Evolutionary conservation across 495 filamentous ascomycete species (phyloP).

Genomic region (Niebla homalea): DNA sequence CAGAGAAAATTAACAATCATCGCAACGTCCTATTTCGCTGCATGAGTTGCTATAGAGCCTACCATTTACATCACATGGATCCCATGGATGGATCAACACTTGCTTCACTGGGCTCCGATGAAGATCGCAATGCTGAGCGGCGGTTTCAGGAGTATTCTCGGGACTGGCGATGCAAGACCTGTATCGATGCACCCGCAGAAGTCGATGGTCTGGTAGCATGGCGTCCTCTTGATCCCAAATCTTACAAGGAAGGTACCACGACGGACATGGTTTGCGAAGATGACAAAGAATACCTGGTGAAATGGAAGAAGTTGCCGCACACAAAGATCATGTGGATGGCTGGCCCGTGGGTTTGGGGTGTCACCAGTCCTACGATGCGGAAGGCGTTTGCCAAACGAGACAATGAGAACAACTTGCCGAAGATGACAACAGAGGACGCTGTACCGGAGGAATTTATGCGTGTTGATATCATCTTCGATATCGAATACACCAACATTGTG

Average conservation of each 20-base stretch:
- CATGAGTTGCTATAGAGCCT: constrained; percentile 57
- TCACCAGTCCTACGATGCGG: constrained; percentile 48
- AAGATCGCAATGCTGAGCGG: constrained; percentile 29
- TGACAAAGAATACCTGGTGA: constrained; percentile 79
- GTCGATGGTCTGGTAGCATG: constrained; percentile 71
- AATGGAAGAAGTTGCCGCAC: constrained; percentile 71
- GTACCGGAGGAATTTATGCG: constrained; percentile 73
- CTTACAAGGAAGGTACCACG: constrained; percentile 30
- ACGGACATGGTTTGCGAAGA: constrained; percentile 50
- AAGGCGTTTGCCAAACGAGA: constrained; percentile 60
- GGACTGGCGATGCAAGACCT: constrained; percentile 67
- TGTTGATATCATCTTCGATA: constrained; percentile 77
- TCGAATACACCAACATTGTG: constrained; percentile 43
- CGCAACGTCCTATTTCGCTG: constrained; percentile 77
- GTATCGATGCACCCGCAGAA: constrained; percentile 42
- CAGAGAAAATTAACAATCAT: constrained; percentile 54
- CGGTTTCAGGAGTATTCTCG: constrained; percentile 48
- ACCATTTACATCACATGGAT: constrained; percentile 71
- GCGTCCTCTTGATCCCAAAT: constrained; percentile 49
- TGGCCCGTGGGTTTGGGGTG: constrained; percentile 80
- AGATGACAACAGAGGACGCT: constrained; percentile 62
- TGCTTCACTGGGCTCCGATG: constrained; percentile 25
- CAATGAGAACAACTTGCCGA: constrained; percentile 44
- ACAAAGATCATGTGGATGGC: constrained; percentile 71
- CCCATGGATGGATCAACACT: constrained; percentile 23